Evolutionary conservation across 73 alveolate genomes (phyloP).

Genomic region (Uronychia binucleata): DNA sequence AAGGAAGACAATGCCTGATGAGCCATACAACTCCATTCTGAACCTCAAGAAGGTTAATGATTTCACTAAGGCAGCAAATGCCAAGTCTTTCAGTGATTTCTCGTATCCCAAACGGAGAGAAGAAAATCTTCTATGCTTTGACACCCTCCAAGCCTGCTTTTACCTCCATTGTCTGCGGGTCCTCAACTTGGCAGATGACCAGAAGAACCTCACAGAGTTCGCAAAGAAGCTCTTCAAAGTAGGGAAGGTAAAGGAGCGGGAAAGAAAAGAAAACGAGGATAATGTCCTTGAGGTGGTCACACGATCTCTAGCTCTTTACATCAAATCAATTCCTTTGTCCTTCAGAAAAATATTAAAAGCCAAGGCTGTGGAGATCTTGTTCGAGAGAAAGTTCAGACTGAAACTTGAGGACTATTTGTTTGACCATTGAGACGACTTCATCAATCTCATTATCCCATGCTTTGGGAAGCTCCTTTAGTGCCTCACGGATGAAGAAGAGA

Average conservation of each 20-base stretch:
- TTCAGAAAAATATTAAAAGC: too few species aligned
- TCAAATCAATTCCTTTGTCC: background rate
- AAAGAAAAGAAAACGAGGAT: background rate
- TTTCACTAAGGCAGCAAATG: background rate
- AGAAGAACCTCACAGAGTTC: background rate
- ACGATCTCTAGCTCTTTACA: background rate
- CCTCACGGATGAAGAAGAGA: background rate
- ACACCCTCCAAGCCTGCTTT: background rate
- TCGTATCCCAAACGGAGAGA: background rate
- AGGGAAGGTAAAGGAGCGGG: background rate
- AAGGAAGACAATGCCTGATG: background rate
- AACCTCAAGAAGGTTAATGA: background rate
- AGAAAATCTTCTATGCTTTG: background rate
- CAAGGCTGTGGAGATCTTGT: background rate
- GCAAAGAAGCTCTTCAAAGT: background rate
- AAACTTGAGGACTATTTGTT: background rate
- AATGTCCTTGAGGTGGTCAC: background rate
- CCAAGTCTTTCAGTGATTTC: background rate
- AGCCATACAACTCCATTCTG: background rate
- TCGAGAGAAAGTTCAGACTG: background rate
- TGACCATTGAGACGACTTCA: background rate
- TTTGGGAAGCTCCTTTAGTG: background rate
- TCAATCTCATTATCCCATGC: background rate
- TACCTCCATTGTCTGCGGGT: background rate
- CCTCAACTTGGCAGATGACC: background rate